These are phyloP conservation scores for Solanum bulbocastanum DNA, from an alignment of 257 asterid genomes.

Conservation along the genomic window DNA sequence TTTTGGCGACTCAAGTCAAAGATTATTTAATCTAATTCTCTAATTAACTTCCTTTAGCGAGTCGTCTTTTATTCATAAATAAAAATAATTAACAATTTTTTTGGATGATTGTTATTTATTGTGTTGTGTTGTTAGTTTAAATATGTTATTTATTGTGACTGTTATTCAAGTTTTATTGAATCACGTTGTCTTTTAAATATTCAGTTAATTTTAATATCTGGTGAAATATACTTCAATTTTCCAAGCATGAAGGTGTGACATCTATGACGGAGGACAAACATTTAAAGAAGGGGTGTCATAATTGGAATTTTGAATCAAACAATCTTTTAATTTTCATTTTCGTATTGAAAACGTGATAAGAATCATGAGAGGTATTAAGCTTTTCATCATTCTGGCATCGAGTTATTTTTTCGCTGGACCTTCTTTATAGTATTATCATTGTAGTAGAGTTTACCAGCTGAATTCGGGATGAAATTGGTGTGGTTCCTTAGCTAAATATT, in stretches of 20 bases:
- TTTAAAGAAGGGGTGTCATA: not conserved
- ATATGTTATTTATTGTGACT: no score
- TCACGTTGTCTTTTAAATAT: not conserved
- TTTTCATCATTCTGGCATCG: no score
- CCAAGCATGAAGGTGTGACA: not conserved
- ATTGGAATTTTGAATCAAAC: no score
- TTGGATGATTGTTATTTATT: not conserved
- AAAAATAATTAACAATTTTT: not conserved
- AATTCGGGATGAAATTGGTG: no score
- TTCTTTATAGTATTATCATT: no score
- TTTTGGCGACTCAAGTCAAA: not conserved
- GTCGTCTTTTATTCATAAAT: not conserved
- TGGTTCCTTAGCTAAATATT: no score
- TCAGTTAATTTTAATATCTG: not conserved
- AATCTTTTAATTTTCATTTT: no score
- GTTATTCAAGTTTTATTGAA: no score
- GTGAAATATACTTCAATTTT: not conserved
- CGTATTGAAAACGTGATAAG: not conserved
- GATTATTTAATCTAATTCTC: not conserved
- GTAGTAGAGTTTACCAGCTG: no score
- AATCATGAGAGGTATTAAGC: no score
- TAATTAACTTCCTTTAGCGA: not conserved
- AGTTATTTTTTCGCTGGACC: not conserved
- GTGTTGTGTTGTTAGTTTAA: not conserved
- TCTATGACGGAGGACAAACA: not conserved